Conservation (phyloP, 805 yeast genomes). For the Wickerhamiella australiensis region DNA sequence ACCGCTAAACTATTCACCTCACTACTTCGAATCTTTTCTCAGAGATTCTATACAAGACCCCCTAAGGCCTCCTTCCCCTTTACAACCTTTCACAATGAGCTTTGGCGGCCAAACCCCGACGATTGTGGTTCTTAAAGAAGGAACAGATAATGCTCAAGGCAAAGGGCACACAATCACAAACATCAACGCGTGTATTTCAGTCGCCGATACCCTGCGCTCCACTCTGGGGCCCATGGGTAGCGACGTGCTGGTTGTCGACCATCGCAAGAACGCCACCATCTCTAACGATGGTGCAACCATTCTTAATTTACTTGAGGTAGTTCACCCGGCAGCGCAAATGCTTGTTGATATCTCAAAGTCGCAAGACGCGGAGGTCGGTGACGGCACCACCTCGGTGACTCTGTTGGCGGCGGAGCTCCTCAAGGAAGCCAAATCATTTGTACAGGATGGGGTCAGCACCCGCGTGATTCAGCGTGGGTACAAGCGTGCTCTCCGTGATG, state of each 20-base stretch:
- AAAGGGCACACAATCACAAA: constrained; percentile 89
- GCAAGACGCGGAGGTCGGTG: constrained; percentile 97
- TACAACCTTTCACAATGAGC: constrained; percentile 40
- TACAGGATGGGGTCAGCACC: constrained; percentile 93
- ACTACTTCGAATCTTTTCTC: no score
- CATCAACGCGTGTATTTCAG: constrained; percentile 93
- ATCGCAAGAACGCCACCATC: constrained; percentile 78
- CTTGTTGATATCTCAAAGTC: constrained; percentile 89
- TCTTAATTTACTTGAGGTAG: constrained; percentile 79
- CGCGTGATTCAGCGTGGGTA: constrained; percentile 81
- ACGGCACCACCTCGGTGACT: constrained; percentile 95
- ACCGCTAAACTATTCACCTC: no score
- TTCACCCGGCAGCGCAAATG: constrained; percentile 96
- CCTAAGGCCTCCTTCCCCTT: neutral
- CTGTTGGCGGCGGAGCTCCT: constrained; percentile 80
- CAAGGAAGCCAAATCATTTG: constrained; percentile 77
- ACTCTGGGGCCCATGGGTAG: constrained; percentile 97
- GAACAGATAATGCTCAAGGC: constrained; percentile 95
- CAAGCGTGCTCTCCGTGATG: constrained; percentile 67
- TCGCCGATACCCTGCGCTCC: constrained; percentile 88
- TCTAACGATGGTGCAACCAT: constrained; percentile 99
- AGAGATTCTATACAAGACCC: no score
- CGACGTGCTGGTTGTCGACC: constrained; percentile 78
- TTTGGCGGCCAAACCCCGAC: constrained; percentile 93
- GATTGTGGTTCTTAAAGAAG: constrained; percentile 95